phyloP scores from a whole-genome alignment of 805 yeast species.

The Lipomyces starkeyi region DNA sequence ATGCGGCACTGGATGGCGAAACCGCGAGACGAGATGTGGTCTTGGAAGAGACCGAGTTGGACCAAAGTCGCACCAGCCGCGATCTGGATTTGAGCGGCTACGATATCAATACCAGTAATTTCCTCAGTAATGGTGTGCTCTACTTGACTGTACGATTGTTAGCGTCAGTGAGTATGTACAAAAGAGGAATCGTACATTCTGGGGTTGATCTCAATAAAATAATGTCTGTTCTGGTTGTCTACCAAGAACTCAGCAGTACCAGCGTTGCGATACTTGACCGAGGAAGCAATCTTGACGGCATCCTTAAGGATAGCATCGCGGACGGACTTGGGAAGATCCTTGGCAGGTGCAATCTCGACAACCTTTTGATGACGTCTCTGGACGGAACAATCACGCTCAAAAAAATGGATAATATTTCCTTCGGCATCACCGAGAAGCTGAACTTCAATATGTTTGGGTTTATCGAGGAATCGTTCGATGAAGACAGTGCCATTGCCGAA shows the following conservation, averaged over 20 bases:
- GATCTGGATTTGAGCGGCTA: conserved; percentile 97
- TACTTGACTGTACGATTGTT: conserved; percentile 62
- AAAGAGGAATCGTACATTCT: conserved; percentile 55
- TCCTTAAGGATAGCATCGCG: conserved; percentile 93
- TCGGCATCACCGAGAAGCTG: conserved; percentile 91
- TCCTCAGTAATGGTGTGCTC: conserved; percentile 99
- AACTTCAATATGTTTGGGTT: conserved; percentile 97
- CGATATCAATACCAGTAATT: conserved; percentile 96
- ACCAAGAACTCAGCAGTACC: conserved; percentile 98
- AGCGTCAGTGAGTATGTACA: neutral
- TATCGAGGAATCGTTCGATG: conserved; percentile 92
- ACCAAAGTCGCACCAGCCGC: conserved; percentile 97
- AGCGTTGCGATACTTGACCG: conserved; percentile 92
- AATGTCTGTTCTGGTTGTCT: conserved; percentile 91
- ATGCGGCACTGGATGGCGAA: conserved; percentile 99
- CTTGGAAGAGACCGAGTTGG: conserved; percentile 91
- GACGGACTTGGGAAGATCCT: conserved; percentile 78
- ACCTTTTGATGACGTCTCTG: conserved; percentile 99
- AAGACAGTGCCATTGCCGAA: conserved; percentile 98
- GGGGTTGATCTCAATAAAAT: conserved; percentile 97
- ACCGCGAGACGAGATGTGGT: conserved; percentile 93
- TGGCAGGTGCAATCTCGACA: conserved; percentile 97
- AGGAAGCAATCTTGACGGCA: conserved; percentile 88
- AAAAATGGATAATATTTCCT: conserved; percentile 93
- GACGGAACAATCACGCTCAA: conserved; percentile 99